Conservation (phyloP, 129 eudicot genomes). For the Heracleum sosnowskyi region DNA sequence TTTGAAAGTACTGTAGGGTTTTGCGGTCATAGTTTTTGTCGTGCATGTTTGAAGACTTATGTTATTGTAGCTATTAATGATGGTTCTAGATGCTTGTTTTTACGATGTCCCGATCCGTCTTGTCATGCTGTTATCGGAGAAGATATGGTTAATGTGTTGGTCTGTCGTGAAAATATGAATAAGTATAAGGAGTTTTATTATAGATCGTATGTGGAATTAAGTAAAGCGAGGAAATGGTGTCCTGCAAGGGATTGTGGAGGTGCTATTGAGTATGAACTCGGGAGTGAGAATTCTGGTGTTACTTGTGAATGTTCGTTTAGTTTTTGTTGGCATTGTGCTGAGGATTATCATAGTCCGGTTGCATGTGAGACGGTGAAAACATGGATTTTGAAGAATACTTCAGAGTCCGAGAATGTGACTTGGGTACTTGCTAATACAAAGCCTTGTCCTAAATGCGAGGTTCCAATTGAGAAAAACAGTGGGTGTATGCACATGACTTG, state of each 20-base stretch:
- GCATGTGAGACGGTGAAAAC: constrained; percentile 32
- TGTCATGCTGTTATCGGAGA: background rate
- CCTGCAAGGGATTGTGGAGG: background rate
- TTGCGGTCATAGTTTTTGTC: background rate
- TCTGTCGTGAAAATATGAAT: background rate
- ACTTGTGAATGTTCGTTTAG: background rate
- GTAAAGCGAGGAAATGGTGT: background rate
- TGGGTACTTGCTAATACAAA: constrained; percentile 36
- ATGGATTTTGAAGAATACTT: constrained; percentile 35
- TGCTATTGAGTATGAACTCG: background rate
- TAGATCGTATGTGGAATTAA: background rate
- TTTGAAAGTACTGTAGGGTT: background rate
- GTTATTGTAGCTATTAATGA: background rate
- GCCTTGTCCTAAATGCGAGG: constrained; percentile 38
- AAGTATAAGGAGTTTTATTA: background rate
- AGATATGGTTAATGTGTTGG: constrained; percentile 7
- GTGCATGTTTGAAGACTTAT: background rate
- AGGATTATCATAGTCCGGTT: constrained; percentile 51
- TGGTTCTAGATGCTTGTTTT: background rate
- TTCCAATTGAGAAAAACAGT: constrained; percentile 25
- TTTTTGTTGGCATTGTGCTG: constrained; percentile 19
- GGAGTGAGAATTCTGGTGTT: background rate
- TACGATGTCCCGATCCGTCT: background rate
- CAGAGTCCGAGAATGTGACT: constrained; percentile 18
- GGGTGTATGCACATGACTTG: constrained; percentile 32